Evolutionary conservation across 2,329 filamentous ascomycete genomes (phyloP).

Genomic region (Esteya vermicola): DNA sequence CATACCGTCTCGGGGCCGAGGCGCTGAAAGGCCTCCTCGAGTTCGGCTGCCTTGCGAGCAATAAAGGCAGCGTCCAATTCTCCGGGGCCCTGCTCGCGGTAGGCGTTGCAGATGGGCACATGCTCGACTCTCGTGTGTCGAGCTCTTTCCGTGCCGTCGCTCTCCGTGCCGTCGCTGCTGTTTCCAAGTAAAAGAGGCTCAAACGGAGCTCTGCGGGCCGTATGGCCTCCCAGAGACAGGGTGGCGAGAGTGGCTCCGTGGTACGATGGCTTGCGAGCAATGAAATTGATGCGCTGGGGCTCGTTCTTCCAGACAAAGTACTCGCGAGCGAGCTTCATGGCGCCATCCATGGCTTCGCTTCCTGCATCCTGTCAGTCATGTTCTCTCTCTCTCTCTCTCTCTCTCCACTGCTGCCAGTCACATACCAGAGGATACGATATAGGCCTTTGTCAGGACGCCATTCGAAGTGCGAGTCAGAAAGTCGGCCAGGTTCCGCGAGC

Average conservation of each 20-base stretch:
- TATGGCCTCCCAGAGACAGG: constrained; percentile 44
- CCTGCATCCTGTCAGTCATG: constrained; percentile 22
- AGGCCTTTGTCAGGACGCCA: constrained; percentile 21
- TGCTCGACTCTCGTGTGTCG: constrained; percentile 37
- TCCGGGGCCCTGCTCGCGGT: constrained; percentile 25
- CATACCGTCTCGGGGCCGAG: constrained; percentile 48
- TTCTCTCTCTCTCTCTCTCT: neutral
- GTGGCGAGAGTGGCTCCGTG: constrained; percentile 56
- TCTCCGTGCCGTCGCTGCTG: constrained; percentile 23
- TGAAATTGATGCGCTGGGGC: constrained; percentile 42
- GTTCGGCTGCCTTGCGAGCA: constrained; percentile 39
- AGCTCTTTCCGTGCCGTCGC: neutral
- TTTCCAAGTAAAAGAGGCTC: constrained; percentile 35
- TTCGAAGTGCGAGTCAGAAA: constrained; percentile 23
- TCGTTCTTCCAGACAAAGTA: constrained; percentile 45
- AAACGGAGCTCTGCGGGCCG: constrained; percentile 40
- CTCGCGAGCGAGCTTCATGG: constrained; percentile 52
- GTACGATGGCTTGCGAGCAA: constrained; percentile 52
- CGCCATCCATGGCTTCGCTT: constrained; percentile 57
- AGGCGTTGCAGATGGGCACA: constrained; percentile 53
- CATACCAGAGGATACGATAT: constrained; percentile 21
- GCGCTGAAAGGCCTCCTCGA: constrained; percentile 47
- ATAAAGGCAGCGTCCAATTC: constrained; percentile 46
- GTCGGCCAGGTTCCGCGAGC: constrained; percentile 31
- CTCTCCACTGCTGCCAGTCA: constrained; percentile 3